Evolutionary conservation across 345 rosid species (phyloP), one percentile per base, ranked within the genome.

Genomic region (Erodium maritimum): DNA sequence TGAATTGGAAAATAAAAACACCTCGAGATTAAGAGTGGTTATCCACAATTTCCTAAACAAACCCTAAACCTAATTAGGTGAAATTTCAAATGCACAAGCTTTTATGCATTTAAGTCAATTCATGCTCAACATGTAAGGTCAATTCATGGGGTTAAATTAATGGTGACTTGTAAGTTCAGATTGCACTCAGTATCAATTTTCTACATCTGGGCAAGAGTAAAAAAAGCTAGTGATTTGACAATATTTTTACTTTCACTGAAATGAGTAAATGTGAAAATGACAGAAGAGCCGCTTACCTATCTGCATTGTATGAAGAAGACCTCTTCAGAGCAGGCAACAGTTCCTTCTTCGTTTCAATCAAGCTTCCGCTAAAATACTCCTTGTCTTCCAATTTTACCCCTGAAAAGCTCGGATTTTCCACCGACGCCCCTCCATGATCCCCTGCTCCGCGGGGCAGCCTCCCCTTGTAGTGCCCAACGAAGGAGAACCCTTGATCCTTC

Each of bases 401-500:
- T 23, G 61, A 17, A 6, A 79, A 68, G 65, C 54, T 66, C 24
- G 16, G 1, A 9, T 56, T 21, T 50, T 57, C 74, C 64, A 55
- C 48, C 1, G 23, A 22, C 13, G 62, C 25, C 42, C 64, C 73
- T 34, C 2, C 71, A 5, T 24, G n/a, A 0, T 17, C 46, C 51
- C 62, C 64, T 5, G 55, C 54, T 50, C 70, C 72, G 58, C 74
- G 69, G 57, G 69, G 65, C 61, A 63, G 0, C 48, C 62, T 52
- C 9, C 69, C 69, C 68, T 69, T 69, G 34, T 56, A 55, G 0
- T 42, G 64, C 37, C 52, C 65, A 14, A 64, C 64, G 69, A 86
- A 57, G n/a, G 90, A 71, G 69, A 81, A 53, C 33, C 88, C 87
- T 61, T 81, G 88, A 71, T 88, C 90, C 57, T 73, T 84, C 42